Conservation (phyloP, 2,329 filamentous ascomycete species). For the Dactylellina leptospora region DNA sequence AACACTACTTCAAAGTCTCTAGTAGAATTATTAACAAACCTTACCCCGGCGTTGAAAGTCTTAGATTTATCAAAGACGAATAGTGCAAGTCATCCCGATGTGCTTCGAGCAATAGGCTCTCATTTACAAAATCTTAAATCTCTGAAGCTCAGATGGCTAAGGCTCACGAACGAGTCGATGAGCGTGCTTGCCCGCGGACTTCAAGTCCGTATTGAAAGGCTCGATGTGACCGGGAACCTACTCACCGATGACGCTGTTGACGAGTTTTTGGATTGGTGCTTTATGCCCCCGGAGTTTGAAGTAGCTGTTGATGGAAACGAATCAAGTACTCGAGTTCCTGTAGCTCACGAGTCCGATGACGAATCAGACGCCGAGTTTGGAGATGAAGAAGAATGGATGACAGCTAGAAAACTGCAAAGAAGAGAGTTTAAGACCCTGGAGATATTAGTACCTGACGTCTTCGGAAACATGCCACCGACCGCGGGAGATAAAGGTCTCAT, state of each 20-base stretch:
- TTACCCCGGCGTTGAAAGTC: slow-evolving; percentile 48
- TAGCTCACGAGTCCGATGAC: slow-evolving; percentile 34
- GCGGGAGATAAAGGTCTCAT: slow-evolving; percentile 43
- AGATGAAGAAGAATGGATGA: slow-evolving; percentile 45
- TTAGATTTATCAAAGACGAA: slow-evolving; percentile 54
- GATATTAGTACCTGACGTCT: slow-evolving; percentile 17
- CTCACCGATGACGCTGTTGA: slow-evolving; percentile 51
- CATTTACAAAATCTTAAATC: slow-evolving; percentile 34
- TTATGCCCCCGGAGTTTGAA: slow-evolving; percentile 56
- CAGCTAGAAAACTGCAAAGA: slow-evolving; percentile 15
- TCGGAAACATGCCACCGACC: slow-evolving; percentile 11
- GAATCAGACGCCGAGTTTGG: slow-evolving; percentile 35
- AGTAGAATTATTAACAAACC: slow-evolving; percentile 35
- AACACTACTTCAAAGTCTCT: slow-evolving; percentile 53
- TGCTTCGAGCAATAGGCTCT: slow-evolving; percentile 27
- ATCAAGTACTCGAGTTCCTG: neutral
- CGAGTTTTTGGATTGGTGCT: slow-evolving; percentile 53
- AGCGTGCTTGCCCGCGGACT: slow-evolving; percentile 10
- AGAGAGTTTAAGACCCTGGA: slow-evolving; percentile 3
- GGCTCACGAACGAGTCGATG: slow-evolving; percentile 45
- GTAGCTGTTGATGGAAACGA: neutral
- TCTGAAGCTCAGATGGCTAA: slow-evolving; percentile 49
- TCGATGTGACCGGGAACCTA: slow-evolving; percentile 54
- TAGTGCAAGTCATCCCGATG: slow-evolving; percentile 35
- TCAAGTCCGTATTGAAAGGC: slow-evolving; percentile 47